Evolutionary conservation across 2,329 filamentous ascomycete species (phyloP).

Genomic region (Aphanoascus verrucosus): DNA sequence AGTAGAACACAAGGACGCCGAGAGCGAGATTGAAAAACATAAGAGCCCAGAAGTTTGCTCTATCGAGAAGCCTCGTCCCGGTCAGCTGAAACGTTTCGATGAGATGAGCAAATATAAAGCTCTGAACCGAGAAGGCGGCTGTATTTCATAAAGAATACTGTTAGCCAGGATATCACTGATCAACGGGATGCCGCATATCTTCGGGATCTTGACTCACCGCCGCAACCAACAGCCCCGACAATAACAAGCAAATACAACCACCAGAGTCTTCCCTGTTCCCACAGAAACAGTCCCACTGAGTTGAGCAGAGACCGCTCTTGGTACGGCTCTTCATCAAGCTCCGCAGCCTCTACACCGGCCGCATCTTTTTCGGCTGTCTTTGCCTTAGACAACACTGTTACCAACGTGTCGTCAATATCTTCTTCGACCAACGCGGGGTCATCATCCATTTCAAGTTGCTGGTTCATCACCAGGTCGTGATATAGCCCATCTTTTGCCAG

Average conservation of each 20-base stretch:
- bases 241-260: constrained; percentile 22
- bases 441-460: constrained; percentile 20
- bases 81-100: constrained; percentile 40
- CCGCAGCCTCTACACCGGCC: neutral
- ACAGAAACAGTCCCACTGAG: constrained; percentile 22
- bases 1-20: constrained; percentile 37
- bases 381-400: constrained; percentile 1
- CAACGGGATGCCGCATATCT: neutral
- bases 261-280: constrained; percentile 26
- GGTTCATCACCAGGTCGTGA: constrained; percentile 50
- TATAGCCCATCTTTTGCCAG: constrained; percentile 54
- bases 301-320: constrained; percentile 16
- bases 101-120: constrained; percentile 40
- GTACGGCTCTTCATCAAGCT: constrained; percentile 10
- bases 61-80: constrained; percentile 28
- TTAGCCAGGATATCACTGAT: neutral
- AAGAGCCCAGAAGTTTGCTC: constrained; percentile 43
- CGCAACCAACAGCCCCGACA: constrained; percentile 22
- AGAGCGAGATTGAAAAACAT: constrained; percentile 49
- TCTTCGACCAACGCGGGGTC: constrained; percentile 8
- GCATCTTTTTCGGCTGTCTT: neutral
- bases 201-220: constrained; percentile 20
- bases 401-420: constrained; percentile 1
- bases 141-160: neutral
- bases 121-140: constrained; percentile 29